Evolutionary conservation across 2,329 filamentous ascomycete genomes (phyloP).

Genomic region (Cercospora zeae-maydis): DNA sequence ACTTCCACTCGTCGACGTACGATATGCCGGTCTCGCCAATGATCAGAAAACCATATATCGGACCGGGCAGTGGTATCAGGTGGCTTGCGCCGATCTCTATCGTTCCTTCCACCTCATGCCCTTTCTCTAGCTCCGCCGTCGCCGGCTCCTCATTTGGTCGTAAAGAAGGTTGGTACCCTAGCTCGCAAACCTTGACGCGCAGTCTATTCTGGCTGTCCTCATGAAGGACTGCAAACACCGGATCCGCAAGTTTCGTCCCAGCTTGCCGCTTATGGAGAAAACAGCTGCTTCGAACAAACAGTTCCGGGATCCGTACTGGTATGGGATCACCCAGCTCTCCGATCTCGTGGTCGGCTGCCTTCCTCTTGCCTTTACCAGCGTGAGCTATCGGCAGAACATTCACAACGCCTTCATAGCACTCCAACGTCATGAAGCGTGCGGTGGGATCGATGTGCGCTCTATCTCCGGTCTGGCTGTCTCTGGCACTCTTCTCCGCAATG

Average conservation of each 20-base stretch:
- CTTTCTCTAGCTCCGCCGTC: conserved; percentile 53
- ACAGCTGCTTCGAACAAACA: conserved; percentile 62
- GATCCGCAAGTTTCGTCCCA: conserved; percentile 44
- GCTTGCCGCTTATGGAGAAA: conserved; percentile 57
- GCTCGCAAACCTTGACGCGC: conserved; percentile 53
- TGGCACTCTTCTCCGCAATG: conserved; percentile 57
- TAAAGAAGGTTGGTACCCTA: conserved; percentile 50
- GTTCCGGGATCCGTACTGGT: conserved; percentile 61
- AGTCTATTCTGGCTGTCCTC: conserved; percentile 58
- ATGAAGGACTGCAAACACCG: conserved; percentile 62
- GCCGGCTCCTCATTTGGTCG: conserved; percentile 45
- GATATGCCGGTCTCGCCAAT: conserved; percentile 65
- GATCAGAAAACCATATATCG: conserved; percentile 50
- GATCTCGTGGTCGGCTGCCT: conserved; percentile 45
- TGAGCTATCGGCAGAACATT: conserved; percentile 60
- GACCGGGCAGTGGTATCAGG: conserved; percentile 58
- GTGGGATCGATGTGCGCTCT: conserved; percentile 80
- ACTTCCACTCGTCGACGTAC: conserved; percentile 74
- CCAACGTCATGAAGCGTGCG: conserved; percentile 62
- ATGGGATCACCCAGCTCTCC: conserved; percentile 61
- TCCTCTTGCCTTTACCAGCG: conserved; percentile 49
- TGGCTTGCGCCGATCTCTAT: conserved; percentile 59
- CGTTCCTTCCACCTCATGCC: conserved; percentile 44
- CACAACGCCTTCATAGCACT: conserved; percentile 66
- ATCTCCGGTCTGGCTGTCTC: conserved; percentile 79